phyloP scores from a whole-genome alignment of 495 filamentous ascomycete genomes.

The Platismatia glauca region DNA sequence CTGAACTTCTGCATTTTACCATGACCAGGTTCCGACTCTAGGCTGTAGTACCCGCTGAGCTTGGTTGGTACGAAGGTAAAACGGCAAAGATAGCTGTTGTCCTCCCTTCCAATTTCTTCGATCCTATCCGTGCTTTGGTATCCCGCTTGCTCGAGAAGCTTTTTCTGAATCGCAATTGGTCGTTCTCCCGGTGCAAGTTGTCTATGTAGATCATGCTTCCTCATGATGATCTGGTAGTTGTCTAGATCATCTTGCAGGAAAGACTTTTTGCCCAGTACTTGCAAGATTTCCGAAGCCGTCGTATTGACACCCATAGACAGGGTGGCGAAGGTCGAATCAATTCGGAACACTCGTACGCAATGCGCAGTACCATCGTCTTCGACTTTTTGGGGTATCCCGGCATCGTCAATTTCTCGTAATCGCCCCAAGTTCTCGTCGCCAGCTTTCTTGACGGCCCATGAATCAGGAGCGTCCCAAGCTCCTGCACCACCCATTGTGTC shows the following conservation, averaged over 20 bases:
- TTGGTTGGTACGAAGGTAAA: slow-evolving; percentile 88
- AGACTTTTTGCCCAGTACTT: slow-evolving; percentile 80
- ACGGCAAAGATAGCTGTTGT: slow-evolving; percentile 92
- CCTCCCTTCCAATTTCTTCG: slow-evolving; percentile 93
- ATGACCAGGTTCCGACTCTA: slow-evolving; percentile 70
- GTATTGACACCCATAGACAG: slow-evolving; percentile 72
- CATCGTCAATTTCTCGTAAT: slow-evolving; percentile 52
- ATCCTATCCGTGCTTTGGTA: slow-evolving; percentile 81
- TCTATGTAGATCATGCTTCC: slow-evolving; percentile 81
- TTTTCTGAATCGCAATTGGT: slow-evolving; percentile 87
- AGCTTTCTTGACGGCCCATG: slow-evolving; percentile 74
- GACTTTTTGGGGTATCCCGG: slow-evolving; percentile 44
- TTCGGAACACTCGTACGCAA: slow-evolving; percentile 91
- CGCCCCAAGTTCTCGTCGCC: slow-evolving; percentile 54
- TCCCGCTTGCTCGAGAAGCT: slow-evolving; percentile 81
- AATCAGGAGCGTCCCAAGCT: slow-evolving; percentile 84
- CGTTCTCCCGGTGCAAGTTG: slow-evolving; percentile 70
- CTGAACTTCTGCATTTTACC: slow-evolving; percentile 77
- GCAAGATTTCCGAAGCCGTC: slow-evolving; percentile 73
- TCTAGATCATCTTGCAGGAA: slow-evolving; percentile 80
- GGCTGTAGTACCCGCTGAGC: slow-evolving; percentile 67
- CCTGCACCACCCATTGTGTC: slow-evolving; percentile 30
- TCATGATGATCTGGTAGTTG: slow-evolving; percentile 91
- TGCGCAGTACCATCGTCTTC: slow-evolving; percentile 63
- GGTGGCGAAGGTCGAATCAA: slow-evolving; percentile 88